Base-by-base conservation (phyloP, 345 rosid genomes). In the Pseudoturritis turrita region DNA sequence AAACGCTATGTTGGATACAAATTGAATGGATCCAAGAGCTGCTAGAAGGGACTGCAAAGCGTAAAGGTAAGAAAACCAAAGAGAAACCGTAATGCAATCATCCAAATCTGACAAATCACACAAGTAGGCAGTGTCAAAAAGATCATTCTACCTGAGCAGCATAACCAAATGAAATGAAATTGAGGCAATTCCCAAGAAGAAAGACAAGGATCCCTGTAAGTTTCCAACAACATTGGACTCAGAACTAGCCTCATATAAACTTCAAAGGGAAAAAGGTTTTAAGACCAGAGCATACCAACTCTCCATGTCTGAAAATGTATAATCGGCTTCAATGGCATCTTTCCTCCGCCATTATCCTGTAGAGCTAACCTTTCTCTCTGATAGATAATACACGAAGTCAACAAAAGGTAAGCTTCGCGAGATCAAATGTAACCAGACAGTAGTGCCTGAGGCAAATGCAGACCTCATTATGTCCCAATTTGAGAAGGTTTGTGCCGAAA, bases 401-500 rank as follows among this genome's bases (percentile, higher is more conserved):
- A 60, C 56, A 63, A 71, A 49, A 58, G 66, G 51, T 65, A 72
- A 36, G 31, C 28, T 22, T 50, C 66, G 13, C 28, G 15, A 61
- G 39, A 39, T 39, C 5, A 76, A 17, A 62, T 18, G 23, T 2
- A 39, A 11, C 15, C 17, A 67, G 50, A 68, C 6, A 44, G 40
- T 25, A 59, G 5, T 31, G 51, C 11, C 44, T 35, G 2, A 43
- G 56, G 23, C n/a, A 47, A 62, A 52, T 10, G 28, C 65, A 37
- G 46, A 95, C 99, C 96, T 95, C 93, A 75, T 81, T 86, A 70
- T 95, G 99, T 37, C 99, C 99, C 75, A 95, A 77, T 84, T 95
- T 95, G 62, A 95, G 96, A 80, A 95, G 99, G 66, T 95, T 95
- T n/a, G 99, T 95, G 59, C 99, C 99, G 45, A 95, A 91, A 82